phyloP scores from a whole-genome alignment of 192 early-diverging fungal genomes.

The Gaertneriomyces sp. region DNA sequence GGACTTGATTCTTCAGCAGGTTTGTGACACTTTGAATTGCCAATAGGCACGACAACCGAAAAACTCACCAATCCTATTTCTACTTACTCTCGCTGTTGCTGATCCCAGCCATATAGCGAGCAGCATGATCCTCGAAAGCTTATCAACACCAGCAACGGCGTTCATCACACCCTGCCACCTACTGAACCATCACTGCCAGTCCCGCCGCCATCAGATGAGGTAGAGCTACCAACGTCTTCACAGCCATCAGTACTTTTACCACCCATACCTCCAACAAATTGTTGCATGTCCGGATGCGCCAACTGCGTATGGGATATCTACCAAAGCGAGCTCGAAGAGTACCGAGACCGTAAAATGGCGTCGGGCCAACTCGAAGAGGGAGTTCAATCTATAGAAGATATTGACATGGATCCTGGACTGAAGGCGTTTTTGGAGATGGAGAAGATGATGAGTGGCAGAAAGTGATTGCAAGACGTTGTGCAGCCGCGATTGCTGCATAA shows the following conservation, averaged over 20 bases:
- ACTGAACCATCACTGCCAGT: too few species aligned
- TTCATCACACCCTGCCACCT: too few species aligned
- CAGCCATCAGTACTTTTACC: neutral
- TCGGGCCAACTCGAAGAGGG: neutral
- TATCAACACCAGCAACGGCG: too few species aligned
- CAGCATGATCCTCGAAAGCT: constrained; percentile 6
- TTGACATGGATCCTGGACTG: constrained; percentile 11
- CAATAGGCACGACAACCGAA: too few species aligned
- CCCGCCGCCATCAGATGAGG: too few species aligned
- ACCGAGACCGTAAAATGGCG: neutral
- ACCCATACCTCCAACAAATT: constrained; percentile 17
- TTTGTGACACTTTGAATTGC: neutral
- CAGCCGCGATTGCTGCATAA: neutral
- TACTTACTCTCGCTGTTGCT: too few species aligned
- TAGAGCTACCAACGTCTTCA: too few species aligned
- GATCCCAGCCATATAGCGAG: constrained; percentile 4
- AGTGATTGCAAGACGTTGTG: neutral
- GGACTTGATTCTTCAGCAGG: constrained; percentile 23
- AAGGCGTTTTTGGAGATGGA: constrained; percentile 19
- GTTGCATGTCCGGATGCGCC: constrained; percentile 24
- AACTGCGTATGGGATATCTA: constrained; percentile 21
- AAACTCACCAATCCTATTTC: too few species aligned
- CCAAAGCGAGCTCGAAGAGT: constrained; percentile 11
- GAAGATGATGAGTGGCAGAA: constrained; percentile 11
- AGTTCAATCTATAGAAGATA: neutral